These are phyloP conservation scores for Aspergillus aculeatinus DNA, from an alignment of 2,329 filamentous ascomycete species.

Conservation along the genomic window DNA sequence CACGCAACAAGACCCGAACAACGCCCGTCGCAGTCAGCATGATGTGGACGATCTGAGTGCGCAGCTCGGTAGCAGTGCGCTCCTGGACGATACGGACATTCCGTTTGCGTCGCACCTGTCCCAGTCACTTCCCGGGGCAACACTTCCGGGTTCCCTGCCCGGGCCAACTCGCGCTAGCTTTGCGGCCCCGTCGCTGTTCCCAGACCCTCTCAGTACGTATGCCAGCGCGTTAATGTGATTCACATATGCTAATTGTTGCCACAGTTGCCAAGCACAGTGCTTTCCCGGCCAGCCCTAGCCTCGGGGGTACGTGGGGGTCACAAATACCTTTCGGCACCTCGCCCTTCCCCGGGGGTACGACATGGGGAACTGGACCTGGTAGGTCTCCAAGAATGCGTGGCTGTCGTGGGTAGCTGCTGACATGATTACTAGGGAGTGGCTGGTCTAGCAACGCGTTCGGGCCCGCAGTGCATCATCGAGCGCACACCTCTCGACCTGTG, in stretches of 20 bases:
- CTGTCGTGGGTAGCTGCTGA: constrained; percentile 16
- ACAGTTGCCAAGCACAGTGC: constrained; percentile 34
- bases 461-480: constrained; percentile 47
- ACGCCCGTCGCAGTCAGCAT: constrained; percentile 42
- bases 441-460: constrained; percentile 54
- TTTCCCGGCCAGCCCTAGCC: constrained; percentile 33
- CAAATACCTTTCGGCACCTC: constrained; percentile 40
- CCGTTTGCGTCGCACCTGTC: constrained; percentile 54
- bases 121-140: constrained; percentile 51
- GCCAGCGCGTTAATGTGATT: background rate
- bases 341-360: constrained; percentile 36
- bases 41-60: constrained; percentile 71
- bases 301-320: constrained; percentile 37
- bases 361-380: constrained; percentile 42
- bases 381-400: background rate
- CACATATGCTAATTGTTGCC: constrained; percentile 17
- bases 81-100: constrained; percentile 74
- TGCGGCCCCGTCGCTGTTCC: constrained; percentile 42
- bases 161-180: constrained; percentile 45
- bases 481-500: constrained; percentile 63
- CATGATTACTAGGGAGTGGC: constrained; percentile 37
- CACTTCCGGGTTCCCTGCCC: constrained; percentile 52
- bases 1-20: constrained; percentile 53
- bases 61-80: constrained; percentile 85
- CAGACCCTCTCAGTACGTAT: constrained; percentile 39